Conservation (phyloP, 2,329 filamentous ascomycete genomes). For the Leptographium flavum region DNA sequence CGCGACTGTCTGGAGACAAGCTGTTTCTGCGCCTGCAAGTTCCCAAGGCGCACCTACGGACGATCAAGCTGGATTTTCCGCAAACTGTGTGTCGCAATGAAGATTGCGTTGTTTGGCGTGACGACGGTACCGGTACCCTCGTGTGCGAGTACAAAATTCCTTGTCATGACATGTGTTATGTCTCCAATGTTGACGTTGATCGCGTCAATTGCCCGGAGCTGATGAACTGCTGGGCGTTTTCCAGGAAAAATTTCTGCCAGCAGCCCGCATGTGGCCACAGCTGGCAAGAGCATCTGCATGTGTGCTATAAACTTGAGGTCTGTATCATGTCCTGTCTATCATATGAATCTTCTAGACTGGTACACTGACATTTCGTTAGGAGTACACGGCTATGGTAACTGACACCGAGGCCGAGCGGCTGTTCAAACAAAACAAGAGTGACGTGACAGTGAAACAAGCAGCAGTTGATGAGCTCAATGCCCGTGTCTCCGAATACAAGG, state of each 20-base stretch:
- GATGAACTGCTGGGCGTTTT: slow-evolving; percentile 16
- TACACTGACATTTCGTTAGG: neutral
- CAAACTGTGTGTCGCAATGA: slow-evolving; percentile 19
- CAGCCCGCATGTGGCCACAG: slow-evolving; percentile 12
- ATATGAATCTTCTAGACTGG: neutral
- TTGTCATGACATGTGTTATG: slow-evolving; percentile 19
- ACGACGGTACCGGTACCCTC: slow-evolving; percentile 13
- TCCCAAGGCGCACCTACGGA: slow-evolving; percentile 13
- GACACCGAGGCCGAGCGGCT: slow-evolving; percentile 15
- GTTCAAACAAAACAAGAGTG: slow-evolving; percentile 13
- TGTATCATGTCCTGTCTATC: no score
- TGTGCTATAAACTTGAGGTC: slow-evolving; percentile 17
- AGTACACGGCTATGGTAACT: slow-evolving; percentile 11
- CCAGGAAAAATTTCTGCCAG: slow-evolving; percentile 13
- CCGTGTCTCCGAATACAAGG: slow-evolving; percentile 16
- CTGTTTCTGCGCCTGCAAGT: slow-evolving; percentile 16
- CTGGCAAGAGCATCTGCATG: slow-evolving; percentile 23
- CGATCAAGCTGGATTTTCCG: slow-evolving; percentile 13
- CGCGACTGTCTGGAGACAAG: slow-evolving; percentile 13
- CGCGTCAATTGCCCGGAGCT: slow-evolving; percentile 13
- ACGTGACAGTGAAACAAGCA: slow-evolving; percentile 13
- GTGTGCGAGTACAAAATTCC: slow-evolving; percentile 16
- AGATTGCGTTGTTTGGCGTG: slow-evolving; percentile 15
- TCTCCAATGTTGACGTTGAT: slow-evolving; percentile 16
- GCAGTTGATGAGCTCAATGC: slow-evolving; percentile 14